phyloP scores from a whole-genome alignment of 2,329 filamentous ascomycete genomes.

The Cadophora gregata region DNA sequence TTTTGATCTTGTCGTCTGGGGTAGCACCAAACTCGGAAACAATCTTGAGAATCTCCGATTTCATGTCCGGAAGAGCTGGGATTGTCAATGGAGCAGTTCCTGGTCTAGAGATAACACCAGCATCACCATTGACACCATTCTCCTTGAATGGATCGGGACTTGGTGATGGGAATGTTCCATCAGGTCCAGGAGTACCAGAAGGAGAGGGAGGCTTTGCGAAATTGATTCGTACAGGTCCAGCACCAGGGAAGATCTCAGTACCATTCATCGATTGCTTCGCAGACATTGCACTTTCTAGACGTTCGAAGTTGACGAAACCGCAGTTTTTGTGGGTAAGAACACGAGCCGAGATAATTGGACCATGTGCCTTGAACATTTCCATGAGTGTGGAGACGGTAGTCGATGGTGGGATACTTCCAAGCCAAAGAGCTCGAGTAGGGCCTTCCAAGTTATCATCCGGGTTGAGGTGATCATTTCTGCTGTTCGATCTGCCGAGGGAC shows the following conservation, averaged over 20 bases:
- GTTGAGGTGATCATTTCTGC: constrained; percentile 71
- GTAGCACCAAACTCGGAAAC: constrained; percentile 87
- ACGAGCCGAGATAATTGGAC: constrained; percentile 86
- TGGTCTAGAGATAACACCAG: constrained; percentile 48
- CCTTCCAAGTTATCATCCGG: constrained; percentile 86
- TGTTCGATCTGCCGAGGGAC: constrained; percentile 70
- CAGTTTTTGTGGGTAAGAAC: constrained; percentile 99
- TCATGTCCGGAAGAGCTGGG: constrained; percentile 77
- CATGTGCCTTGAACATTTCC: constrained; percentile 94
- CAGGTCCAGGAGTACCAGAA: constrained; percentile 86
- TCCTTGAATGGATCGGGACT: constrained; percentile 83
- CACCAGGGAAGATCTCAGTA: constrained; percentile 97
- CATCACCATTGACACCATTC: constrained; percentile 51
- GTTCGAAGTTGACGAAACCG: constrained; percentile 97
- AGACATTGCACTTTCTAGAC: constrained; percentile 85
- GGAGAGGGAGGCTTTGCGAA: constrained; percentile 95
- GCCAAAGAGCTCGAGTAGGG: constrained; percentile 92
- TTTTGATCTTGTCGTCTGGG: constrained; percentile 76
- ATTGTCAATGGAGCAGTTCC: constrained; percentile 65
- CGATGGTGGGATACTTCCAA: constrained; percentile 95
- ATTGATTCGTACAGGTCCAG: constrained; percentile 92
- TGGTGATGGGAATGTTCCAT: constrained; percentile 86
- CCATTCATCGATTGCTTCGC: constrained; percentile 90
- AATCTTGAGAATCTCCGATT: constrained; percentile 83
- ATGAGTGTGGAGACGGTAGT: constrained; percentile 94